Evolutionary conservation across 1,284 basidiomycete species (phyloP).

Genomic region (Lentinus polychrous): DNA sequence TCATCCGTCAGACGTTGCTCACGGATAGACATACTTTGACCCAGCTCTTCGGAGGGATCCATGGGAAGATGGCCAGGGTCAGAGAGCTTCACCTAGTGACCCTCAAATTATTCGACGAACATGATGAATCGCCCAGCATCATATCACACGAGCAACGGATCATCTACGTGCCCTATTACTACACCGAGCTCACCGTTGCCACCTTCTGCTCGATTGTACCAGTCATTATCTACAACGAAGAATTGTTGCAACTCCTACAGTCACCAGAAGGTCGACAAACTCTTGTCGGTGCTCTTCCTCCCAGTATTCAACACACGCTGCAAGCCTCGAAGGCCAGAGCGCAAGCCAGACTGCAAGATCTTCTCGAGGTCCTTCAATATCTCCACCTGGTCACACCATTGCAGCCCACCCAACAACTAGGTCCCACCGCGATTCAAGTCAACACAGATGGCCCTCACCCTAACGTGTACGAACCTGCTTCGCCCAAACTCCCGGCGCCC

Average conservation of each 20-base stretch:
- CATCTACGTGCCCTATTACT: conserved; percentile 48
- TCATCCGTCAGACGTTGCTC: conserved; percentile 52
- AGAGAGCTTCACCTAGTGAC: conserved; percentile 55
- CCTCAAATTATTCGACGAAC: conserved; percentile 40
- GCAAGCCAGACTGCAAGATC: conserved; percentile 50
- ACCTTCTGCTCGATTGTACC: conserved; percentile 58
- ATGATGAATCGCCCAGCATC: conserved; percentile 32
- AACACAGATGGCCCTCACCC: conserved; percentile 33
- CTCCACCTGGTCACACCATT: conserved; percentile 54
- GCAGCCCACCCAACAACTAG: conserved; percentile 31
- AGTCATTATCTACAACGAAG: conserved; percentile 42
- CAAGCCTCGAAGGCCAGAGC: conserved; percentile 51
- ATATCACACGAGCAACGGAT: conserved; percentile 49
- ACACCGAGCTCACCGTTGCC: conserved; percentile 50
- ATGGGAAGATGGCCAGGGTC: conserved; percentile 55
- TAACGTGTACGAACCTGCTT: conserved; percentile 37
- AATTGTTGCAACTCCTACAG: conserved; percentile 40
- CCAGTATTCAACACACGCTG: conserved; percentile 39
- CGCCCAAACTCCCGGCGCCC: conserved; percentile 39
- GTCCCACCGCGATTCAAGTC: conserved; percentile 37
- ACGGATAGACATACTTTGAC: conserved; percentile 57
- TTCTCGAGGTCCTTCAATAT: conserved; percentile 47
- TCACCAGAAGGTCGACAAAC: conserved; percentile 40
- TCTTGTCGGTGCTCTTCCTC: conserved; percentile 43
- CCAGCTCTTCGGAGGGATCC: conserved; percentile 64